Evolutionary conservation across 1,284 basidiomycete genomes (phyloP).

Genomic region (Ustanciosporium gigantosporum): DNA sequence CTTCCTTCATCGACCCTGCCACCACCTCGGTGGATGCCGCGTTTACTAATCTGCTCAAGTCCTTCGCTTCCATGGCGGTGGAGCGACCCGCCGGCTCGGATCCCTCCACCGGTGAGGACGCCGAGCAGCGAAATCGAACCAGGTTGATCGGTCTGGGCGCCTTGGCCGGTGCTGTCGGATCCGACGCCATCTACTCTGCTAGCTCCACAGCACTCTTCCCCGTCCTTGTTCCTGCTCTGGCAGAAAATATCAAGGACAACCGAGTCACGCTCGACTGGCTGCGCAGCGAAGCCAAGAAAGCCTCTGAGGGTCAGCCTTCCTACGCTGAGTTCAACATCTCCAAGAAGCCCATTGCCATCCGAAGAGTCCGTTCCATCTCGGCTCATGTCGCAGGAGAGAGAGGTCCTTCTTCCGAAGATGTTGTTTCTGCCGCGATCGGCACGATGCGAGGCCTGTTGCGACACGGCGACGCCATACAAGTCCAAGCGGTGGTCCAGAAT

Average conservation of each 20-base stretch:
- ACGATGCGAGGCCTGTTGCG: slow-evolving; percentile 74
- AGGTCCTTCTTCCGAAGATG: slow-evolving; percentile 75
- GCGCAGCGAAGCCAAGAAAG: slow-evolving; percentile 70
- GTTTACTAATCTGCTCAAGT: slow-evolving; percentile 69
- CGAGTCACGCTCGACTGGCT: slow-evolving; percentile 69
- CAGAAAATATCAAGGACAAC: slow-evolving; percentile 69
- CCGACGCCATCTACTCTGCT: slow-evolving; percentile 80
- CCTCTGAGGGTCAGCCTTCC: slow-evolving; percentile 70
- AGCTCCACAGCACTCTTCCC: slow-evolving; percentile 76
- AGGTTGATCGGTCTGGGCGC: slow-evolving; percentile 84
- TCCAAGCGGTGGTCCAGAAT: slow-evolving; percentile 71
- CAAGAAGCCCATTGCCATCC: slow-evolving; percentile 71
- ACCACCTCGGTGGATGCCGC: slow-evolving; percentile 68
- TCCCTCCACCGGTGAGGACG: slow-evolving; percentile 17
- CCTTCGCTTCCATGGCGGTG: slow-evolving; percentile 69
- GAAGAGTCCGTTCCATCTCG: slow-evolving; percentile 83
- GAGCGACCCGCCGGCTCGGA: slow-evolving; percentile 26
- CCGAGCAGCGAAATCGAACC: slow-evolving; percentile 66
- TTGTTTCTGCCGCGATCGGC: slow-evolving; percentile 74
- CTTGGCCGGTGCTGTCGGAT: slow-evolving; percentile 77
- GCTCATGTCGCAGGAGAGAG: slow-evolving; percentile 83
- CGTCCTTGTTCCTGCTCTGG: slow-evolving; percentile 74
- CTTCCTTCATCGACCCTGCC: slow-evolving; percentile 82
- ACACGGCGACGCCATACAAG: slow-evolving; percentile 77
- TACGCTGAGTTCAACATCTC: slow-evolving; percentile 75